Evolutionary conservation across 1,284 basidiomycete genomes (phyloP).

Genomic region (Boletus sp.): DNA sequence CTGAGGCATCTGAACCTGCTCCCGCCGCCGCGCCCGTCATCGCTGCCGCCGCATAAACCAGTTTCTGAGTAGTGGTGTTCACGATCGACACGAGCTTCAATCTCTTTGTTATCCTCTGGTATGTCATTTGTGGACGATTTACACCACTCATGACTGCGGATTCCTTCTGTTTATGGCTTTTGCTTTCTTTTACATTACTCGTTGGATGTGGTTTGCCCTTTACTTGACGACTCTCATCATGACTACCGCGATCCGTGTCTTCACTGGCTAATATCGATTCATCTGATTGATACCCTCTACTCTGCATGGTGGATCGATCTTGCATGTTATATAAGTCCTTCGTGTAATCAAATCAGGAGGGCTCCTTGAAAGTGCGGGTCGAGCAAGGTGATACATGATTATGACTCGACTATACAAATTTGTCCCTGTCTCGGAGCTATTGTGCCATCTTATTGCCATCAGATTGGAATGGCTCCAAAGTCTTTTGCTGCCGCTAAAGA

Average conservation of each 20-base stretch:
- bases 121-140: constrained; percentile 29
- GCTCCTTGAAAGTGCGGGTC: constrained; percentile 11
- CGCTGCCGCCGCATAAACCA: constrained; percentile 58
- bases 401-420: constrained; percentile 24
- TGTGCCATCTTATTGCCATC: not conserved
- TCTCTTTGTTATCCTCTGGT: constrained; percentile 38
- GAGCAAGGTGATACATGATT: not conserved
- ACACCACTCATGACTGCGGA: constrained; percentile 36
- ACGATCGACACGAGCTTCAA: constrained; percentile 54
- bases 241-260: constrained; percentile 49
- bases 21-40: constrained; percentile 43
- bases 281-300: constrained; percentile 37
- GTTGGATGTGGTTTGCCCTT: constrained; percentile 54
- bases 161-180: constrained; percentile 32
- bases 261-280: constrained; percentile 38
- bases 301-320: constrained; percentile 32
- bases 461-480: constrained; percentile 59
- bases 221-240: constrained; percentile 45
- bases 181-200: constrained; percentile 51
- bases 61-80: constrained; percentile 27
- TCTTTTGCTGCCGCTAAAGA: constrained; percentile 50
- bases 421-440: not conserved
- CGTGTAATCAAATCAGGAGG: constrained; percentile 51
- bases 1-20: constrained; percentile 40
- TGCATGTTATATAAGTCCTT: constrained; percentile 52